These are phyloP conservation scores for Phragmites australis DNA, from an alignment of 176 grass and related monocot species.

Conservation along the genomic window DNA sequence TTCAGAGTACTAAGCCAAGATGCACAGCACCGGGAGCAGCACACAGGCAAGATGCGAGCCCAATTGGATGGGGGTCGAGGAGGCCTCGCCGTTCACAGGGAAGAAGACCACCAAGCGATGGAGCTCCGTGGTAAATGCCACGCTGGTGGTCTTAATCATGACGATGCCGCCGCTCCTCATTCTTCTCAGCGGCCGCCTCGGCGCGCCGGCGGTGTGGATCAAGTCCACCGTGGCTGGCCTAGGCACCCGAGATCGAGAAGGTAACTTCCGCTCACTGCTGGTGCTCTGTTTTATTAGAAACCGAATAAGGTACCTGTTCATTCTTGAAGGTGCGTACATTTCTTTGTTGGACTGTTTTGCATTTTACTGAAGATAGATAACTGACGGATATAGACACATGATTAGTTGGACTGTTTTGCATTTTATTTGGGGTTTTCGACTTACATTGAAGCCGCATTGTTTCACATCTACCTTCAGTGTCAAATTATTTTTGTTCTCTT, in stretches of 20 bases:
- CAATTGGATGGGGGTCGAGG: slow-evolving; percentile 26
- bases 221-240: slow-evolving; percentile 17
- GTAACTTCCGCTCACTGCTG: background rate
- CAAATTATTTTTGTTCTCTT: no score
- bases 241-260: background rate
- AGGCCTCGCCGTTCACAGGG: slow-evolving; percentile 21
- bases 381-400: no score
- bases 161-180: slow-evolving; percentile 11
- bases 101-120: slow-evolving; percentile 30
- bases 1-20: background rate
- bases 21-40: background rate
- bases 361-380: no score
- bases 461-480: background rate
- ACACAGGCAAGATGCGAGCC: background rate
- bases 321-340: no score
- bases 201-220: slow-evolving; percentile 35
- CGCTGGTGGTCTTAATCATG: slow-evolving; percentile 34
- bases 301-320: background rate
- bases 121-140: slow-evolving; percentile 21
- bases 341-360: no score
- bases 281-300: background rate
- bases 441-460: background rate
- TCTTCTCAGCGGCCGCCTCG: slow-evolving; percentile 7
- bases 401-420: background rate
- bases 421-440: background rate